A percentile compares a stretch with the other conserved stretches of the same genome.
These are phyloP conservation scores for Paramecium caudatum DNA, from an alignment of 73 alveolate genomes.

Conservation along the genomic window DNA sequence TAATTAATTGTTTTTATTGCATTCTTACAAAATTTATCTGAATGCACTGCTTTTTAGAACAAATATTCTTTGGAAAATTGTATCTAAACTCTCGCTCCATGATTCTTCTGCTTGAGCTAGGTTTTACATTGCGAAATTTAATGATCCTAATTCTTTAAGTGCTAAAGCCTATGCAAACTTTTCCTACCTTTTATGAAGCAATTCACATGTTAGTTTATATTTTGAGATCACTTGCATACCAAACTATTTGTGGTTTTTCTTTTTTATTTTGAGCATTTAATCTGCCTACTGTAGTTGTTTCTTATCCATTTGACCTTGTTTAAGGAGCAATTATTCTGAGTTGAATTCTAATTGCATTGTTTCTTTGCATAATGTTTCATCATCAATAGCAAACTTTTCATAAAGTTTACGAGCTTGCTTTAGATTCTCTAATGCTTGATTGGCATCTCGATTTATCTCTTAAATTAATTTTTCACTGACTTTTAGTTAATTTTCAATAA, in stretches of 20 bases:
- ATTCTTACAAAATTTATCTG: conserved; percentile 83
- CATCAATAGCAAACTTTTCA: conserved; percentile 89
- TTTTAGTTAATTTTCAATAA: conserved; percentile 85
- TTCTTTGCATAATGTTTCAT: conserved; percentile 83
- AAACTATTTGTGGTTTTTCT: conserved; percentile 88
- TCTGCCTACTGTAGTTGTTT: background rate
- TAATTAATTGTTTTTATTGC: conserved; percentile 44
- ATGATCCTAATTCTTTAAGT: conserved; percentile 90
- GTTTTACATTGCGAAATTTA: conserved; percentile 87
- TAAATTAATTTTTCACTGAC: conserved; percentile 87
- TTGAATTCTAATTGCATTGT: conserved; percentile 68
- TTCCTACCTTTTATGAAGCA: conserved; percentile 92
- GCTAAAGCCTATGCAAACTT: conserved; percentile 91
- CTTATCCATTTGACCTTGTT: conserved; percentile 8
- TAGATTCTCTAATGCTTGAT: conserved; percentile 90
- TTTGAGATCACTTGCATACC: conserved; percentile 87
- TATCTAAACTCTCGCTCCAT: conserved; percentile 96
- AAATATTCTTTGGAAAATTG: conserved; percentile 92
- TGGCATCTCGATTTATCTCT: conserved; percentile 91
- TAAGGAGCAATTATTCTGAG: background rate
- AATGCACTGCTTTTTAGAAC: conserved; percentile 83
- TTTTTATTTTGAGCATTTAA: conserved; percentile 81
- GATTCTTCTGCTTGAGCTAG: conserved; percentile 91
- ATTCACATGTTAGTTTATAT: conserved; percentile 90
- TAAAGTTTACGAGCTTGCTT: conserved; percentile 90